Base-by-base conservation (phyloP, 1,284 basidiomycete genomes). In the Puccinia horiana region DNA sequence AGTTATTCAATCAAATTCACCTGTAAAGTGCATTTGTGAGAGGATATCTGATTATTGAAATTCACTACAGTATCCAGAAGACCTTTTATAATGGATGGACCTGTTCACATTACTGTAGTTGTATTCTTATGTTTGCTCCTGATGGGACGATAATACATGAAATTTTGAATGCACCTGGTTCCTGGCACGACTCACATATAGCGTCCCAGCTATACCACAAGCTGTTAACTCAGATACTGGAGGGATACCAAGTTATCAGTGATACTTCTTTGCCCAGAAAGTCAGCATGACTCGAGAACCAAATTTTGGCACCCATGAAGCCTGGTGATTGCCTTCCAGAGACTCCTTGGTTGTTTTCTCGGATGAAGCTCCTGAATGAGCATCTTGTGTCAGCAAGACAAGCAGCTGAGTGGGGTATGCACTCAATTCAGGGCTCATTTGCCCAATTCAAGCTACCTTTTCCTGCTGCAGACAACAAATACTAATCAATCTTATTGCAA, bases 131-230 rank as follows among this genome's bases (percentile, higher is more conserved):
- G 0, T 70, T 70, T 70, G 42, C 67, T 0, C 67, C 67, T 1
- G 42, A 70, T 49, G 67, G 44, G 18, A 26, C 69, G 8, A 87
- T 89, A 20, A 88, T 89, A 84, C 85, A 83, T 16, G 84, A 81
- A 8, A 83, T 84, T 6, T 61, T 88, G 37, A 90, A 88, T 88
- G 1, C 69, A n/a, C n/a, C n/a, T n/a, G n/a, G n/a, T n/a, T n/a
- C n/a, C n/a, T n/a, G n/a, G n/a, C n/a, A 72, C 18, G 44, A 47
- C n/a, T 49, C 69, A 12, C 11, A 47, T 2, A 49, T 72, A 32
- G 69, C 69, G 1, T 4, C 26, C 11, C 18, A 14, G 18, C 26
- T 72, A 0, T 72, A 72, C 44, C 0, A 65, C 6, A 37, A 37
- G 32, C 63, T 65, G 11, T 8, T 65, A 9, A 26, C 32, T 37